Percentiles rank a stretch among this genome's conserved stretches.
Evolutionary conservation across 2,329 filamentous ascomycete species (phyloP).

Genomic region (Salinomyces thailandicus): DNA sequence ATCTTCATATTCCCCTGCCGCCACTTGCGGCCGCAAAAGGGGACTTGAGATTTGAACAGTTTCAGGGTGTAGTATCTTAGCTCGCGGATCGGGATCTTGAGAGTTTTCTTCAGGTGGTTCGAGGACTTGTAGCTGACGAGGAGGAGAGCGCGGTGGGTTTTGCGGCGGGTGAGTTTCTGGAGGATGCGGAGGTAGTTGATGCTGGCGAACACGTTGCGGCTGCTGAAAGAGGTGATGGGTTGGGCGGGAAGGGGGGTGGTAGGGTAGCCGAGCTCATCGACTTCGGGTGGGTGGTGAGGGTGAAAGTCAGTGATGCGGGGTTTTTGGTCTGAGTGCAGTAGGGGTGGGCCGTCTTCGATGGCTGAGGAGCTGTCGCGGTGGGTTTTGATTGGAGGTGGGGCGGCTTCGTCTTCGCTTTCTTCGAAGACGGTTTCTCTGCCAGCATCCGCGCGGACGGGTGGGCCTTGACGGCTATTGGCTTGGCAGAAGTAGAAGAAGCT

Average conservation of each 20-base stretch:
- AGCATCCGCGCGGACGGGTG: slow-evolving; percentile 9
- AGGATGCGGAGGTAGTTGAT: slow-evolving; percentile 94
- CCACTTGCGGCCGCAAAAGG: slow-evolving; percentile 97
- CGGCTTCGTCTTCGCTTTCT: slow-evolving; percentile 53
- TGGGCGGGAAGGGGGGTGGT: slow-evolving; percentile 57
- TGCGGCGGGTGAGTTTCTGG: slow-evolving; percentile 94
- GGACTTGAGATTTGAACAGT: slow-evolving; percentile 96
- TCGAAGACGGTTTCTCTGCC: slow-evolving; percentile 17
- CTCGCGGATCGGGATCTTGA: slow-evolving; percentile 80
- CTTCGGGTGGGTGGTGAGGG: slow-evolving; percentile 40
- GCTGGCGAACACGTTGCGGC: slow-evolving; percentile 86
- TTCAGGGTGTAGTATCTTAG: slow-evolving; percentile 92
- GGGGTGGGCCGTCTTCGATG: neutral
- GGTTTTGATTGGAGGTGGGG: slow-evolving; percentile 67
- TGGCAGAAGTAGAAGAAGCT: slow-evolving; percentile 92
- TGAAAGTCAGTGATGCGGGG: neutral
- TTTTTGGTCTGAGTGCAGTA: neutral
- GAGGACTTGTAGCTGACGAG: slow-evolving; percentile 93
- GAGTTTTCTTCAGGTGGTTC: slow-evolving; percentile 79
- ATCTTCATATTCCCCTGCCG: slow-evolving; percentile 96
- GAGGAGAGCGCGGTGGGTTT: slow-evolving; percentile 86
- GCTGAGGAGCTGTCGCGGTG: slow-evolving; percentile 30
- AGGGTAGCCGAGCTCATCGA: slow-evolving; percentile 82
- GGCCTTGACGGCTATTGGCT: slow-evolving; percentile 51
- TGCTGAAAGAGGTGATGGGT: slow-evolving; percentile 82